Evolutionary conservation across 129 eudicot species (phyloP).

Genomic region (Flaveria sonorensis): DNA sequence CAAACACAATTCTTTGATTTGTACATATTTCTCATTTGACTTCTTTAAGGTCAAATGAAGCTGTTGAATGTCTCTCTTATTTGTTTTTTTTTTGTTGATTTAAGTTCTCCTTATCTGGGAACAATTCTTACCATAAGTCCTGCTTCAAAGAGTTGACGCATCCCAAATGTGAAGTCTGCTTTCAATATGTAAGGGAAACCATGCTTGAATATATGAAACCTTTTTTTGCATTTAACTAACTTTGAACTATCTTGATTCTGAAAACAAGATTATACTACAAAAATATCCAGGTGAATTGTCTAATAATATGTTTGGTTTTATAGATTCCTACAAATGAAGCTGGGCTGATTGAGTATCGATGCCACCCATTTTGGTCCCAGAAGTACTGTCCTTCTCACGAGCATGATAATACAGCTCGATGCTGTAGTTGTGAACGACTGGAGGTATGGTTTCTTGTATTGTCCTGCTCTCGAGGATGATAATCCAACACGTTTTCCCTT

Average conservation of each 20-base stretch:
- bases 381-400: slow-evolving; percentile 97
- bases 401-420: slow-evolving; percentile 84
- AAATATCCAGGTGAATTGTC: background rate
- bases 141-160: slow-evolving; percentile 94
- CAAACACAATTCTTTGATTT: slow-evolving; percentile 18
- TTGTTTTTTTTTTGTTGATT: slow-evolving; percentile 53
- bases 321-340: slow-evolving; percentile 84
- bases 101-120: slow-evolving; percentile 97
- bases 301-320: slow-evolving; percentile 5
- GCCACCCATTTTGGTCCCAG: slow-evolving; percentile 99
- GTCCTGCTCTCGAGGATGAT: too few relatives aligned
- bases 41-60: slow-evolving; percentile 1
- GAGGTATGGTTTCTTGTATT: slow-evolving; percentile 55
- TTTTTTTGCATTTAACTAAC: background rate
- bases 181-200: slow-evolving; percentile 70
- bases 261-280: background rate
- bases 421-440: slow-evolving; percentile 97
- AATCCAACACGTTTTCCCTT: too few relatives aligned
- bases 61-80: slow-evolving; percentile 34
- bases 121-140: slow-evolving; percentile 74
- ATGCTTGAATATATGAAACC: slow-evolving; percentile 1
- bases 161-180: slow-evolving; percentile 99
- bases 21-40: background rate
- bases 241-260: slow-evolving; percentile 10
- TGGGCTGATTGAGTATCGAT: slow-evolving; percentile 93